Conservation (phyloP, 108 stramenopile genomes). For the Fistulifera solaris region DNA sequence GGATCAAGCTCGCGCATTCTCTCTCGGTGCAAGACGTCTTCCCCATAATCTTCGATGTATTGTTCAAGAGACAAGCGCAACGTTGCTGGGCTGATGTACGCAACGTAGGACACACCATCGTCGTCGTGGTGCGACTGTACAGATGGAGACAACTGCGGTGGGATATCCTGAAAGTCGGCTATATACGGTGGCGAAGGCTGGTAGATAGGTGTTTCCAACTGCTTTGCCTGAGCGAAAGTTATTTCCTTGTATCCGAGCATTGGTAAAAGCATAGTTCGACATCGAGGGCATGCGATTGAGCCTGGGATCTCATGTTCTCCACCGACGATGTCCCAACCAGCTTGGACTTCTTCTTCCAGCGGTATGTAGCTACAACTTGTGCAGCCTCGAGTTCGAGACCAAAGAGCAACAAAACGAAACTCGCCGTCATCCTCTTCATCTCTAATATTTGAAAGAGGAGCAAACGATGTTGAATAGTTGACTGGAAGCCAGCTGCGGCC, state of each 20-base stretch:
- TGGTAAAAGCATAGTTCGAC: slow-evolving; percentile 39
- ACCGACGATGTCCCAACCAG: slow-evolving; percentile 66
- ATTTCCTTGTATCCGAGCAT: slow-evolving; percentile 51
- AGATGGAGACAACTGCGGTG: slow-evolving; percentile 42
- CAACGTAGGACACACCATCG: slow-evolving; percentile 22
- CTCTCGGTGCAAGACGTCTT: slow-evolving; percentile 61
- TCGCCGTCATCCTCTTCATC: not conserved
- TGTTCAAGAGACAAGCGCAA: slow-evolving; percentile 51
- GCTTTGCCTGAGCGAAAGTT: slow-evolving; percentile 27
- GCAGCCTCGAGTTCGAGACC: slow-evolving; percentile 64
- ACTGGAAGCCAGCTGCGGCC: slow-evolving; percentile 58
- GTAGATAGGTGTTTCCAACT: not conserved
- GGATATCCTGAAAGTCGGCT: slow-evolving; percentile 28
- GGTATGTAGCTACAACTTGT: slow-evolving; percentile 62
- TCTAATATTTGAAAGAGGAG: slow-evolving; percentile 5
- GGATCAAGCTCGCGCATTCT: slow-evolving; percentile 47
- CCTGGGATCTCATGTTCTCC: slow-evolving; percentile 30
- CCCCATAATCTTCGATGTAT: slow-evolving; percentile 57
- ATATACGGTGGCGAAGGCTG: slow-evolving; percentile 4
- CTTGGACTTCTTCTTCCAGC: slow-evolving; percentile 80
- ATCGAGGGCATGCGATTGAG: slow-evolving; percentile 61
- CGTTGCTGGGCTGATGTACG: slow-evolving; percentile 58
- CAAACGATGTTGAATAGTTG: slow-evolving; percentile 59
- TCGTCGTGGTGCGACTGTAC: slow-evolving; percentile 17
- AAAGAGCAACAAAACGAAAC: slow-evolving; percentile 52